These are phyloP conservation scores for Ilyonectria sp. DNA, from an alignment of 2,329 filamentous ascomycete genomes.

Conservation along the genomic window DNA sequence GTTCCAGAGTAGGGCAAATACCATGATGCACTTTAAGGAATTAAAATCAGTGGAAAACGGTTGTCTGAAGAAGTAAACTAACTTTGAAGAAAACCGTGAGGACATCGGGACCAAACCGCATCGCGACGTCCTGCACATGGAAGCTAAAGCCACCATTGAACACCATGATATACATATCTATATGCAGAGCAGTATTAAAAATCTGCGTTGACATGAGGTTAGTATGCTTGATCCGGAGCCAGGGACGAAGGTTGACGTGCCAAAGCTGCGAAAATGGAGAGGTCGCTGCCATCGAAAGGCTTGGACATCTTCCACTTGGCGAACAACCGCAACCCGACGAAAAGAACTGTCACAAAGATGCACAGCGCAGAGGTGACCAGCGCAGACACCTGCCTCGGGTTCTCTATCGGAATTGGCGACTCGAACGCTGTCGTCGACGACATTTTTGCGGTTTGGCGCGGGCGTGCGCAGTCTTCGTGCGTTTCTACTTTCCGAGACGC, in stretches of 20 bases:
- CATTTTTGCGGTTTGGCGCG: constrained; percentile 9
- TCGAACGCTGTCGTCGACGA: constrained; percentile 8
- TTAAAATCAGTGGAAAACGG: background rate
- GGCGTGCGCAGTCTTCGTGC: background rate
- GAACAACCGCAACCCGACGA: constrained; percentile 1
- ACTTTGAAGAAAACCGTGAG: constrained; percentile 1
- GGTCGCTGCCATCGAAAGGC: constrained; percentile 5
- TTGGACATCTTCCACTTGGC: constrained; percentile 7
- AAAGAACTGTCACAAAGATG: constrained; percentile 11
- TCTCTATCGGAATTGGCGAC: constrained; percentile 25
- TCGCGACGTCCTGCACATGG: constrained; percentile 1
- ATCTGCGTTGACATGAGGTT: background rate
- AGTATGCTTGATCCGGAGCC: background rate
- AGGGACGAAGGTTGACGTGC: background rate
- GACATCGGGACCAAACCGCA: background rate
- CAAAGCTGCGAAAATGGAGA: background rate
- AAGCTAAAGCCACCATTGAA: constrained; percentile 6
- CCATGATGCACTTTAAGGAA: background rate
- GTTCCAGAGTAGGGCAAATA: constrained; percentile 6
- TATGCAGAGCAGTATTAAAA: background rate
- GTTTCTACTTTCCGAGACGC: background rate
- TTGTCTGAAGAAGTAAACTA: background rate
- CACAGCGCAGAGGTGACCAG: constrained; percentile 11
- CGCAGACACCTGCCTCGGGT: constrained; percentile 15
- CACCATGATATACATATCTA: constrained; percentile 3